Base-by-base conservation (phyloP, 1,284 basidiomycete species). In the Coniophora puteana region DNA sequence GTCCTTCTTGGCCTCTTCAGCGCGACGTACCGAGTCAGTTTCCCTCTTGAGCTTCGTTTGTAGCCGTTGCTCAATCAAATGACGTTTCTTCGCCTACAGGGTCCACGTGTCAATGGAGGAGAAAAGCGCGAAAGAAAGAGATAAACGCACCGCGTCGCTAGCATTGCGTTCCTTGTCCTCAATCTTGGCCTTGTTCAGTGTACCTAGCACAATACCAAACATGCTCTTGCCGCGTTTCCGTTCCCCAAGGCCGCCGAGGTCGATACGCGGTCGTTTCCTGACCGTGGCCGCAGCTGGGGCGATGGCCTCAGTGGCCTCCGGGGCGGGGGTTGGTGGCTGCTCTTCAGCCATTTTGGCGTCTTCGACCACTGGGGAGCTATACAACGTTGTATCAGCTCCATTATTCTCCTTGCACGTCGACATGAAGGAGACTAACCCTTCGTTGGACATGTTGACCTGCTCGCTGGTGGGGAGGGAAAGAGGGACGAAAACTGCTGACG, bases 1-100 rank as follows among this genome's bases (percentile, higher is more conserved):
- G 65, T 87, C 83, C 60, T 83, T 85, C 67, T 87, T 87, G 45
- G 80, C 81, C 63, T 89, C 86, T 70, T 88, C 86, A 51, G 81
- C 79, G 59, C 80, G 72, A 61, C 86, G 78, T 67, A 88, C 83
- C 68, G 79, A 71, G 63, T 87, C 85, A 73, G 82, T 85, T 62
- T 89, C 85, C 72, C 80, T 84, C 59, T 76, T 72, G 49, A 89
- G 72, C 67, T 86, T 89, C 68, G 71, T 72, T 68, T 88, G 85
- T 68, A 89, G 71, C 67, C 83, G 79, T 59, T 85, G 79, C 57
- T 89, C 85, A 58, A 84, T 83, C 57, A 83, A 52, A 51, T 87
- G 82, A 48, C 85, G 69, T 63, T 88, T 88, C 68, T 83, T 87
- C 2, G 85, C 86, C 85, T 88, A 51, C 21, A 13, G 12, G 25